phyloP scores from a whole-genome alignment of 2,329 filamentous ascomycete genomes.

The Calonectria henricotiae region DNA sequence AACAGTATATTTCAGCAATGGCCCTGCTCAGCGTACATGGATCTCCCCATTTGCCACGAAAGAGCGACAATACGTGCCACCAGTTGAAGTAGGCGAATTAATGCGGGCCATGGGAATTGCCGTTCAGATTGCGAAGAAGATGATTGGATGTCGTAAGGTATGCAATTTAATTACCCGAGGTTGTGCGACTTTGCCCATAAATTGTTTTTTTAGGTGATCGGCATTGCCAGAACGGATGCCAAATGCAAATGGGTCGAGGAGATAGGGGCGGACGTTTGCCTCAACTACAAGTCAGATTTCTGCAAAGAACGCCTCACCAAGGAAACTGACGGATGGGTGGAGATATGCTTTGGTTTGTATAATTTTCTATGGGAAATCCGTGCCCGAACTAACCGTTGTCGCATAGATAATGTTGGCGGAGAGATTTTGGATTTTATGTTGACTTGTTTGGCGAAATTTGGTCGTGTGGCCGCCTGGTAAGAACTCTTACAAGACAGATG shows the following conservation, averaged over 20 bases:
- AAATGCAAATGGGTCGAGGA: constrained; percentile 1
- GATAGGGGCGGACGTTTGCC: not conserved
- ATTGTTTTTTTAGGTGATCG: not conserved
- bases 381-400: not conserved
- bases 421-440: constrained; percentile 6
- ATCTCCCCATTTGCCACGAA: not conserved
- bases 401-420: not conserved
- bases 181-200: not conserved
- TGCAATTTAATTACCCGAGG: not conserved
- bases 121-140: constrained; percentile 13
- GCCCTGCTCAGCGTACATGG: constrained; percentile 8
- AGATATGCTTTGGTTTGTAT: constrained; percentile 4
- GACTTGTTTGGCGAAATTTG: not conserved
- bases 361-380: not conserved
- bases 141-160: constrained; percentile 5
- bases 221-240: not conserved
- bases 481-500: not conserved
- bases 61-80: not conserved
- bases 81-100: not conserved
- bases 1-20: not conserved
- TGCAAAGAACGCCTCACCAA: not conserved
- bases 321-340: constrained; percentile 2
- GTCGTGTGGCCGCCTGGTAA: not conserved
- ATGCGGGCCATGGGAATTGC: not conserved
- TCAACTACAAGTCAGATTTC: not conserved